Base-by-base conservation (phyloP, 192 early-diverging fungal genomes). In the Backusella sp. region DNA sequence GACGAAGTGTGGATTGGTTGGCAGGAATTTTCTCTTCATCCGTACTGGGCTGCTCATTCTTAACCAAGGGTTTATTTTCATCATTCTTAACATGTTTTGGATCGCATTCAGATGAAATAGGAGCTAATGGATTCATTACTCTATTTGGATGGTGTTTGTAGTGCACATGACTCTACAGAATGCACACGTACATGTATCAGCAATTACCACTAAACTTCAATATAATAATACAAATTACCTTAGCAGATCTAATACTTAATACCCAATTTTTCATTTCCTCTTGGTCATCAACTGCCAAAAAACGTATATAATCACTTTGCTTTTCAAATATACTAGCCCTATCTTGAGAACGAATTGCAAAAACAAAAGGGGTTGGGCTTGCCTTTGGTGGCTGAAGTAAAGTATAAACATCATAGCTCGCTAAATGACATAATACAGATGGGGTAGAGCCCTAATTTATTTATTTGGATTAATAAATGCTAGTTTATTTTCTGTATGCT, bases 401-500 rank as follows among this genome's bases (percentile, higher is more conserved):
- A 15, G 94, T 93, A 80, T 96, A 98, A 2, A 96, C 93, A 78
- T 96, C 96, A 83, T 89, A 93, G 70, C 86, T 90, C 17, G 83
- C 84, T 59, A 97, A 85, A 67, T 84, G 53, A 74, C 90, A 88
- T 7, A 90, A 76, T n/a, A 84, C 44, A 4, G 74, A 62, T 14
- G 56, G 56, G 9, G 56, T 62, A 14, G 56, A 62, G 9, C 56
- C 56, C 56, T 62, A 12, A 28, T 28, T 49, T 21, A 62, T 62
- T 62, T 62, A 14, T 28, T 62, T 17, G 3, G 1, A 37, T 36
- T 19, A 34, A 46, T 3, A 66, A 37, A 74, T 37, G 74, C 12
- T 44, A 26, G 74, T 75, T 21, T 69, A 52, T 26, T 37, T 49
- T 52, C 9, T 66, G n/a, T 62, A 84, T 72, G 36, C 82, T 81